Base-by-base conservation (phyloP, 192 early-diverging fungal species). In the Coemansia biformis region DNA sequence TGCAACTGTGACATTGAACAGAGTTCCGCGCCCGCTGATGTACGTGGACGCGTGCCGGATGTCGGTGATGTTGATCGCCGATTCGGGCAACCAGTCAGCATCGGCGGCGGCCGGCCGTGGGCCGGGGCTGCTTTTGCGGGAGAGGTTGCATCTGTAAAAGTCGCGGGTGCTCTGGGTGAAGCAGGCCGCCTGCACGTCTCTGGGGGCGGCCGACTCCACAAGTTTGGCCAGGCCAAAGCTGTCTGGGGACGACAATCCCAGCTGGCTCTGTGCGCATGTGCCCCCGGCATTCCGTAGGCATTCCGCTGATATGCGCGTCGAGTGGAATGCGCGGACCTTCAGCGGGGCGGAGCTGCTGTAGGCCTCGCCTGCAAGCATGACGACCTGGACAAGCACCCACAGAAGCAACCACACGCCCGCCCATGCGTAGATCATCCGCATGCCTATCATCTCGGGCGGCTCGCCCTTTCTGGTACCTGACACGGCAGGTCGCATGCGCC, bases 161-260 rank as follows among this genome's bases (percentile, higher is more conserved):
- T 49, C 69, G 37, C 61, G 61, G 2, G 54, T 46, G 41, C 40
- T 73, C 40, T 45, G 57, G 4, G 49, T 65, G 34, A 45, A 73
- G 54, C 69, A 73, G 11, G 41, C 44, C 14, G 33, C 53, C 0
- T 40, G 15, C 5, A 18, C 10, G 16, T 46, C 23, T 30, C 22
- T 33, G 5, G 69, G 48, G n/a, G 42, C 34, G 6, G 54, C 50
- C 8, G n/a, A 19, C 8, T 46, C 38, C 13, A 73, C 16, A 36
- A 73, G 29, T 28, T 42, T 48, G 5, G 42, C 45, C 46, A 73
- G 38, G 14, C 69, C 69, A 31, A 42, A 33, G 49, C 63, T 65
- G 41, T 73, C 69, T 12, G 62, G 69, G n/a, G 69, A 61, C 18
- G 69, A 49, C 28, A 73, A 46, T 11, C 24, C 41, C 7, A 73